Base-by-base conservation (phyloP, 2,329 filamentous ascomycete species). In the Fusarium decemcellulare region DNA sequence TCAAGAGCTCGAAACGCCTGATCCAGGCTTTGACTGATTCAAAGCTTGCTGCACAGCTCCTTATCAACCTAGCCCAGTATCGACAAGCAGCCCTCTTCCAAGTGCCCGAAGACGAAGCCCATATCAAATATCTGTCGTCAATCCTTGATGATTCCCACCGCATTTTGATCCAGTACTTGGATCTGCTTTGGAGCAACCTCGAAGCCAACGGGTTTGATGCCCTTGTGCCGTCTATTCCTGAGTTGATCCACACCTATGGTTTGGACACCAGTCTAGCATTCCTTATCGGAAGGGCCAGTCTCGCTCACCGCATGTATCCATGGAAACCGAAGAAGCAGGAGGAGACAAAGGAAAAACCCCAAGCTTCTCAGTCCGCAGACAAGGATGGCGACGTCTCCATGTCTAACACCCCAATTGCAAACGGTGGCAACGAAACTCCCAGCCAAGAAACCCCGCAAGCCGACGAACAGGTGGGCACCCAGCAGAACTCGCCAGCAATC, bases 31-130 rank as follows among this genome's bases (percentile, higher is more conserved):
- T 99, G 39, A 90, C 91, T 4, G 91, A 95, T 23, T 92, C 92
- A 0, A 90, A 90, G 52, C 86, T 98, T 53, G 93, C 93, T 27
- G 92, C 93, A 2, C 92, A 93, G 63, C 86, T 98, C 3, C 87
- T 99, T n/a, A 88, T 98, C 72, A 92, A 94, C 46, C 91, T 99
- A 72, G 93, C 95, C 0, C 95, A 98, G 76, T 94, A 97, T 79
- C 90, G 94, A 48, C 91, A 97, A 76, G 90, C 92, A n/a, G 96
- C 94, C 66, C 89, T 96, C 27, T 97, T 92, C 80, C 90, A 90
- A 42, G 82, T 91, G 2, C 87, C 92, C 8, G 90, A 94, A 37
- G 85, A 87, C 27, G 89, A 92, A 61, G 91, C 93, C 0, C 94
- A 97, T 65, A 90, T 98, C 77, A 99, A 99, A 79, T 91, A 95